phyloP scores from a whole-genome alignment of 768 basidiomycete genomes.

The Russula virescens region DNA sequence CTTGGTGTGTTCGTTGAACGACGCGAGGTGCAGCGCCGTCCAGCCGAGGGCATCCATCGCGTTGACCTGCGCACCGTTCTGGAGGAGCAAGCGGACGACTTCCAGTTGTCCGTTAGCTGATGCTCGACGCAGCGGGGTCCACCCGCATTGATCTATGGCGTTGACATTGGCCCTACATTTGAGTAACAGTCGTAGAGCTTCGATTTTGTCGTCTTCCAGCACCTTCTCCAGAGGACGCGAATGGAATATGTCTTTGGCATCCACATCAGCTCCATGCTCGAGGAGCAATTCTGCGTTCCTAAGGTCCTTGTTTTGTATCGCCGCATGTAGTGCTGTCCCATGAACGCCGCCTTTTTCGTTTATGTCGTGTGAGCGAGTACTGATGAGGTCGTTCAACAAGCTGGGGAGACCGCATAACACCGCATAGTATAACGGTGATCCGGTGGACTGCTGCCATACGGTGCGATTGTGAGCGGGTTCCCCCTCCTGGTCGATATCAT shows the following conservation, averaged over 20 bases:
- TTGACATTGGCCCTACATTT: neutral
- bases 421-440: neutral
- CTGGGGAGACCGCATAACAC: neutral
- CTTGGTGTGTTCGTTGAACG: neutral
- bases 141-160: neutral
- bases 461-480: neutral
- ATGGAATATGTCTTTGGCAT: neutral
- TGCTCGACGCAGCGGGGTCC: neutral
- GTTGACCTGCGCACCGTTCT: conserved; percentile 6
- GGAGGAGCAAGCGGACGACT: neutral
- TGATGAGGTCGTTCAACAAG: neutral
- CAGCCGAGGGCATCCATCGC: neutral
- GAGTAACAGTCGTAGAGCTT: neutral
- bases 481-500: neutral
- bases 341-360: neutral
- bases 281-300: neutral
- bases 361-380: neutral
- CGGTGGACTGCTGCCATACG: neutral
- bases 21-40: conserved; percentile 2
- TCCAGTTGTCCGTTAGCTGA: neutral
- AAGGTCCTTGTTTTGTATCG: neutral
- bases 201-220: neutral
- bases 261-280: neutral
- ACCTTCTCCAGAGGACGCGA: neutral
- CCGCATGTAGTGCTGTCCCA: neutral